These are phyloP conservation scores for Macrocybe gigantea DNA, from an alignment of 768 basidiomycete genomes.

Conservation along the genomic window DNA sequence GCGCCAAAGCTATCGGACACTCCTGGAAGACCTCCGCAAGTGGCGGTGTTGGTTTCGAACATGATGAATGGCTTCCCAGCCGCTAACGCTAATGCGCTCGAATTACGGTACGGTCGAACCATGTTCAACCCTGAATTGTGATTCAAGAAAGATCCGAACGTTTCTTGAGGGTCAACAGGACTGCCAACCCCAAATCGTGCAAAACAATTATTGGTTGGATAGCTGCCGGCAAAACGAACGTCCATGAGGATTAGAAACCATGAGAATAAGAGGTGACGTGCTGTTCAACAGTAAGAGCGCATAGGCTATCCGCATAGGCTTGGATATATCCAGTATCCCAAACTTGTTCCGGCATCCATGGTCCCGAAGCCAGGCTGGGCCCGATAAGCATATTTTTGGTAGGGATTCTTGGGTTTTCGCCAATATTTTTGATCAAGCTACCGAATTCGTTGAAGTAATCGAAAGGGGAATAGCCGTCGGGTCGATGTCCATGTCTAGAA, in stretches of 20 bases:
- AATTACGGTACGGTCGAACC: slow-evolving; percentile 45
- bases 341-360: slow-evolving; percentile 41
- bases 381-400: slow-evolving; percentile 47
- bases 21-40: slow-evolving; percentile 65
- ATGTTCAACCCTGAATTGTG: slow-evolving; percentile 49
- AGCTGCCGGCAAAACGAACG: slow-evolving; percentile 21
- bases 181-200: slow-evolving; percentile 39
- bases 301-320: slow-evolving; percentile 33
- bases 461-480: slow-evolving; percentile 18
- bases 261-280: slow-evolving; percentile 17
- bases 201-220: slow-evolving; percentile 57
- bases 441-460: slow-evolving; percentile 50
- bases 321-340: slow-evolving; percentile 48
- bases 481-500: slow-evolving; percentile 16
- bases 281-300: slow-evolving; percentile 51
- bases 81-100: slow-evolving; percentile 37
- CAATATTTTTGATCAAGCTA: slow-evolving; percentile 30
- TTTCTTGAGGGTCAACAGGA: slow-evolving; percentile 33
- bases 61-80: slow-evolving; percentile 49
- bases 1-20: slow-evolving; percentile 58
- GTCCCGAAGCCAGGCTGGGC: slow-evolving; percentile 53
- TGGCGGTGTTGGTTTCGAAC: slow-evolving; percentile 69
- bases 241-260: neutral
- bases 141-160: slow-evolving; percentile 51
- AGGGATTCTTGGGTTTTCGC: slow-evolving; percentile 26